These are phyloP conservation scores for Exophiala sideris DNA, from an alignment of 2,329 filamentous ascomycete genomes.

Conservation along the genomic window DNA sequence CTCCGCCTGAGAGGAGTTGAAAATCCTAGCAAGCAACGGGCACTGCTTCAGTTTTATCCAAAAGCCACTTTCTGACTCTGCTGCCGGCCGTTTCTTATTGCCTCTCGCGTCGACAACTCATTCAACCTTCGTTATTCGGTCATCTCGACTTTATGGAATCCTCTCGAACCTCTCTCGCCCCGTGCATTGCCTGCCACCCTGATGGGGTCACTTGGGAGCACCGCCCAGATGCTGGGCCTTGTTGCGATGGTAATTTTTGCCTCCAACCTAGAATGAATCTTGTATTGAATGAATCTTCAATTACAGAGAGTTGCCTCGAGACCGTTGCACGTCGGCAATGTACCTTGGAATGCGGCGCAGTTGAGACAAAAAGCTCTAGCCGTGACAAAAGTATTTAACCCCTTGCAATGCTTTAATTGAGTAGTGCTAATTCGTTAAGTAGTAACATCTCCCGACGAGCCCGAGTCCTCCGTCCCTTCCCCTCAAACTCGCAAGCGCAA, in stretches of 20 bases:
- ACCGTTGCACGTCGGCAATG: constrained; percentile 3
- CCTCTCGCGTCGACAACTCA: constrained; percentile 4
- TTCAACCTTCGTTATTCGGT: constrained; percentile 7
- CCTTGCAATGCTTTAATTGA: not conserved
- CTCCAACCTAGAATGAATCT: constrained; percentile 6
- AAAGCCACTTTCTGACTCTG: not conserved
- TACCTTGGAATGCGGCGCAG: constrained; percentile 3
- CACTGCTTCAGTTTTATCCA: constrained; percentile 7
- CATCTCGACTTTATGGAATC: constrained; percentile 7
- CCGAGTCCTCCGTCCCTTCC: not conserved
- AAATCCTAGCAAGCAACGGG: constrained; percentile 5
- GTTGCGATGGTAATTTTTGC: constrained; percentile 6
- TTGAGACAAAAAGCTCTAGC: constrained; percentile 2
- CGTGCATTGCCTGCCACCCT: constrained; percentile 6
- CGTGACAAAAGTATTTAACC: not conserved
- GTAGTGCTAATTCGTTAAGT: constrained; percentile 1
- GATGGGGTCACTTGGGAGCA: constrained; percentile 7
- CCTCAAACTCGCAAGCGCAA: constrained; percentile 1
- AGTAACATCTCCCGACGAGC: constrained; percentile 2
- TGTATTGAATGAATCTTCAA: constrained; percentile 8
- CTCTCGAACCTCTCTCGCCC: constrained; percentile 7
- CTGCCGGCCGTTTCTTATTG: not conserved
- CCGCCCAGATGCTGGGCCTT: constrained; percentile 5
- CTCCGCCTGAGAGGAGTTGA: constrained; percentile 5
- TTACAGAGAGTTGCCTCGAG: constrained; percentile 7